Percentiles rank a stretch among this genome's conserved stretches.
phyloP scores from a whole-genome alignment of 2,329 filamentous ascomycete species.

The Knoxdaviesia proteae region DNA sequence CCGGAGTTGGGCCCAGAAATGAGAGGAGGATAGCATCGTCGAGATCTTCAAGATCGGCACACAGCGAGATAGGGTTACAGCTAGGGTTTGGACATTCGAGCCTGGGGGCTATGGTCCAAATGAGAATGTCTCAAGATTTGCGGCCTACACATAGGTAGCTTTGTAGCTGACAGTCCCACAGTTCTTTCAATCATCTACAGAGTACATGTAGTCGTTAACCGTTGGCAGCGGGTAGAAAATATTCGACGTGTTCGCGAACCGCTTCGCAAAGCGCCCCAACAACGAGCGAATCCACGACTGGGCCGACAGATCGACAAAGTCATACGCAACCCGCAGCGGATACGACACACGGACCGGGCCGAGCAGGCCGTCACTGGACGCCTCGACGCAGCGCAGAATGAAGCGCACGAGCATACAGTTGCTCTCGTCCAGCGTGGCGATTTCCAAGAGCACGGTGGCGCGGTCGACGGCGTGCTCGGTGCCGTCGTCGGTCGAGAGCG shows the following conservation, averaged over 20 bases:
- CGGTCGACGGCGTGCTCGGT: no score
- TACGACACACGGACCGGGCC: conserved; percentile 18
- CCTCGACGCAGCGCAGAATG: conserved; percentile 18
- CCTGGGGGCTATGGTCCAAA: no score
- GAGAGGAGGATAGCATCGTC: no score
- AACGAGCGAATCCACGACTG: conserved; percentile 14
- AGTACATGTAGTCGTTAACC: conserved; percentile 6
- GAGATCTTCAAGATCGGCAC: no score
- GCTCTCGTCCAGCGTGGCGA: background rate
- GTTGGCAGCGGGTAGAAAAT: conserved; percentile 10
- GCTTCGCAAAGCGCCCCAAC: conserved; percentile 12
- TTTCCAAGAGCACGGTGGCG: no score
- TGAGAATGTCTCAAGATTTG: no score
- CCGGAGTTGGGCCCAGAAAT: no score
- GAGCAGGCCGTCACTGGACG: conserved; percentile 15
- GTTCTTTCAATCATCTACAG: conserved; percentile 1
- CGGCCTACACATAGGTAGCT: no score
- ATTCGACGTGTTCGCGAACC: conserved; percentile 14
- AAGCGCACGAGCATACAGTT: conserved; percentile 1
- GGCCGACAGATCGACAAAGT: conserved; percentile 14
- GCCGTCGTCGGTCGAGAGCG: no score
- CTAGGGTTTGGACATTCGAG: no score
- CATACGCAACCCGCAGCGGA: conserved; percentile 17
- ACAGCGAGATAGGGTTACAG: no score
- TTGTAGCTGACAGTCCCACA: no score